These are phyloP conservation scores for Silene uniflora DNA, from an alignment of 148 eudicot genomes.

Conservation along the genomic window DNA sequence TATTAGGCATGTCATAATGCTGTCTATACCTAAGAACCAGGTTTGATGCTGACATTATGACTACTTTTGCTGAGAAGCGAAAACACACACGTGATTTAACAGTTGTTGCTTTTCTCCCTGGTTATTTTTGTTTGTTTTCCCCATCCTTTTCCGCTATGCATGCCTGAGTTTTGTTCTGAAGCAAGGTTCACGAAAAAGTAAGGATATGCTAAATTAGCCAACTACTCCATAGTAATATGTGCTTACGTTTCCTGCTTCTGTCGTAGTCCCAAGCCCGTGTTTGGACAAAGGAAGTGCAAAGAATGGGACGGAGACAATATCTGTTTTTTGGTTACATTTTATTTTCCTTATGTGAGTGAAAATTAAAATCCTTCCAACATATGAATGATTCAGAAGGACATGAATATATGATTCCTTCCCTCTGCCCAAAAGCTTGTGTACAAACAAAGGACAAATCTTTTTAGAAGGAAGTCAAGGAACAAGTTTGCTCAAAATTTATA, in stretches of 20 bases:
- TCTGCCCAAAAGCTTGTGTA: too few relatives aligned
- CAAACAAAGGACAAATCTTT: too few relatives aligned
- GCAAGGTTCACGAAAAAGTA: not conserved
- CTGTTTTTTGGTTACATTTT: too few relatives aligned
- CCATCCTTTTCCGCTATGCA: not conserved
- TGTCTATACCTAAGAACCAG: too few relatives aligned
- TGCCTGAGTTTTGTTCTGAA: not conserved
- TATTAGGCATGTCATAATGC: too few relatives aligned
- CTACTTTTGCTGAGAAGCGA: not conserved
- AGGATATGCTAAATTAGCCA: not conserved
- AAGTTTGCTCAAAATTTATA: too few relatives aligned
- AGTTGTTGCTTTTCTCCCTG: not conserved
- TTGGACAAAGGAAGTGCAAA: not conserved
- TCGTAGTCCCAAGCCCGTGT: not conserved
- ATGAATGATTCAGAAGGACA: too few relatives aligned
- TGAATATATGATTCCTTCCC: too few relatives aligned
- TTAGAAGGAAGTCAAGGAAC: too few relatives aligned
- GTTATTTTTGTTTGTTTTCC: not conserved
- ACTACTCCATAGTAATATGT: too few relatives aligned
- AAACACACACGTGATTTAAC: not conserved
- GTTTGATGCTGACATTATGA: not conserved
- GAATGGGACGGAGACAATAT: not conserved
- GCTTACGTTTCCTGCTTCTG: not conserved
- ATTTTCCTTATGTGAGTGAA: too few relatives aligned
- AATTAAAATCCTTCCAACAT: too few relatives aligned